Base-by-base conservation (phyloP, 2,329 filamentous ascomycete genomes). In the Aschersonia sp. region DNA sequence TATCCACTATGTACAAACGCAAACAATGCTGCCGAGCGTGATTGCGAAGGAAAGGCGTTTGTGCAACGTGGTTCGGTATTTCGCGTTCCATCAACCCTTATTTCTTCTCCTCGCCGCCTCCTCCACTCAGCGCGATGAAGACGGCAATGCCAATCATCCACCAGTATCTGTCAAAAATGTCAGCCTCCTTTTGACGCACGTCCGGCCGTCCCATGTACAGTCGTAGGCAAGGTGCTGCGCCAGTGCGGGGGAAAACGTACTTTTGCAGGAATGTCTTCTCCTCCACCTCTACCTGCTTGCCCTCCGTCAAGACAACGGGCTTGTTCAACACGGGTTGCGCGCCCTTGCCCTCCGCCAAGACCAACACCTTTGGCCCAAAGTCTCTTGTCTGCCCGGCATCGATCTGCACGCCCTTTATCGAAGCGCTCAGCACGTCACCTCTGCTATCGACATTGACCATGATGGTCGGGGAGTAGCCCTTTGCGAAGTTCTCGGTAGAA, bases 221-320 rank as follows among this genome's bases (percentile, higher is more conserved):
- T 22, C 22, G 22, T 22, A 22, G 22, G 2, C 22, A 22, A 22
- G 22, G 4, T 22, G 22, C 22, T 22, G 22, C 22, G 22, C 22
- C 22, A 22, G 22, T 22, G 22, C 22, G 22, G 22, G 22, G 22
- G 22, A 22, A 10, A 43, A 69, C 73, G 56, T 68, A 83, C 79
- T 81, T 83, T 63, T 83, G 79, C 49, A 84, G 59, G 52, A 84
- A 70, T 2, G 74, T 71, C 72, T 82, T 84, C 66, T 83, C 78
- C 47, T 63, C 64, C 57, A 72, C 71, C 51, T 69, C 68, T 48
- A 65, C 71, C 60, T 76, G 69, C 65, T 70, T 78, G 12, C 80
- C 80, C 53, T 81, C 75, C 0, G 76, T 68, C 52, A 84, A 62
- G 44, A 82, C 73, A 39, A 85, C 69, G 3, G 80, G 79, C 63